phyloP scores from a whole-genome alignment of 768 basidiomycete genomes.

The Naematelia aurantialba region DNA sequence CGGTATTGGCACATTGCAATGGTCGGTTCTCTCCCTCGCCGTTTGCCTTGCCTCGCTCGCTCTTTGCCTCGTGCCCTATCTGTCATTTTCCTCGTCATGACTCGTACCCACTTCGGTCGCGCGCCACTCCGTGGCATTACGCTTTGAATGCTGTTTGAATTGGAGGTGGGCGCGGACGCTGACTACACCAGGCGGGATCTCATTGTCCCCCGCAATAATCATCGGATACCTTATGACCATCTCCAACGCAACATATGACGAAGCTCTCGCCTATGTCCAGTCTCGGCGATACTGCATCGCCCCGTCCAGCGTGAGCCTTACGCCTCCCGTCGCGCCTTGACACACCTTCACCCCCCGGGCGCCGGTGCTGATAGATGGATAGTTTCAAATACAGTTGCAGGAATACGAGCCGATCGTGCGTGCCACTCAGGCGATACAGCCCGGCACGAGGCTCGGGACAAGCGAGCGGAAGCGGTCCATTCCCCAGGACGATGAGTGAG shows the following conservation, averaged over 20 bases:
- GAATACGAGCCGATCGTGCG: conserved; percentile 42
- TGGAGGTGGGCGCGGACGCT: background rate
- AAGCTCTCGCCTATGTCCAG: conserved; percentile 44
- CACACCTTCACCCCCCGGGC: background rate
- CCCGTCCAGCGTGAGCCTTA: conserved; percentile 42
- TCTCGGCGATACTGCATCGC: conserved; percentile 48
- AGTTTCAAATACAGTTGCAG: conserved; percentile 38
- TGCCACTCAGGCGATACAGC: conserved; percentile 27
- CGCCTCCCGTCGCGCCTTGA: background rate
- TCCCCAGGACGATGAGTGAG: background rate
- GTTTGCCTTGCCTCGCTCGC: background rate
- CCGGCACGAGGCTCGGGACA: background rate
- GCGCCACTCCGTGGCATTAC: too few relatives aligned
- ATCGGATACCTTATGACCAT: conserved; percentile 49
- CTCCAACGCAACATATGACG: conserved; percentile 36
- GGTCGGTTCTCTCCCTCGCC: conserved; percentile 22
- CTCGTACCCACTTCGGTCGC: background rate
- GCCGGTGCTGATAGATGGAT: background rate
- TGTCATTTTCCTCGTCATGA: background rate
- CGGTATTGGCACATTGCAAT: conserved; percentile 49
- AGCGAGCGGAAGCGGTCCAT: background rate
- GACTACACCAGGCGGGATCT: conserved; percentile 42
- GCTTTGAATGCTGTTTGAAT: background rate
- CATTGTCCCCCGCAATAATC: conserved; percentile 46
- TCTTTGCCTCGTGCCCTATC: background rate